Conservation (phyloP, 495 filamentous ascomycete species). For the Penicillium lividum region DNA sequence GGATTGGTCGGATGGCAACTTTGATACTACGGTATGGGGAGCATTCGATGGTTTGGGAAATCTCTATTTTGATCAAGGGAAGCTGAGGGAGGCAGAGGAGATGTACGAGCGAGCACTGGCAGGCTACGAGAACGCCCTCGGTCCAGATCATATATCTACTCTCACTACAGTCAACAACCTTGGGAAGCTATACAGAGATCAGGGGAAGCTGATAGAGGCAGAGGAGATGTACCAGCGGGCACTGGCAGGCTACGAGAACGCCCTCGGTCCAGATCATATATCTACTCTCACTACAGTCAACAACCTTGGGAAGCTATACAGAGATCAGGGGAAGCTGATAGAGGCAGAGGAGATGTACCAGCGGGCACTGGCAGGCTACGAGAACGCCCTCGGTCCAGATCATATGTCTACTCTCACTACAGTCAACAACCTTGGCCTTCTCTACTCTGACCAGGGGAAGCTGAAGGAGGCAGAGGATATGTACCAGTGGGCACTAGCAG, state of each 20-base stretch:
- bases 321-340: neutral
- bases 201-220: conserved; percentile 1
- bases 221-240: conserved; percentile 2
- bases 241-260: neutral
- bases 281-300: no score
- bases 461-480: no score
- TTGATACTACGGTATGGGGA: no score
- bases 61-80: conserved; percentile 27
- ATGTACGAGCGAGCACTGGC: conserved; percentile 27
- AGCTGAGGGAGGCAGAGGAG: conserved; percentile 32
- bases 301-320: neutral
- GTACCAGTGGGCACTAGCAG: no score
- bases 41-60: no score
- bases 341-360: conserved; percentile 3
- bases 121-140: conserved; percentile 28
- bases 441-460: no score
- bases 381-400: neutral
- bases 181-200: neutral
- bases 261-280: neutral
- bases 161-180: neutral
- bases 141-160: neutral
- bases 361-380: neutral
- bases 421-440: neutral
- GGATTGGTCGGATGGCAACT: no score
- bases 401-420: neutral